Percentiles rank a stretch among this genome's conserved stretches.
These are phyloP conservation scores for Neopestalotiopsis sp. DNA, from an alignment of 2,329 filamentous ascomycete species.

Conservation along the genomic window DNA sequence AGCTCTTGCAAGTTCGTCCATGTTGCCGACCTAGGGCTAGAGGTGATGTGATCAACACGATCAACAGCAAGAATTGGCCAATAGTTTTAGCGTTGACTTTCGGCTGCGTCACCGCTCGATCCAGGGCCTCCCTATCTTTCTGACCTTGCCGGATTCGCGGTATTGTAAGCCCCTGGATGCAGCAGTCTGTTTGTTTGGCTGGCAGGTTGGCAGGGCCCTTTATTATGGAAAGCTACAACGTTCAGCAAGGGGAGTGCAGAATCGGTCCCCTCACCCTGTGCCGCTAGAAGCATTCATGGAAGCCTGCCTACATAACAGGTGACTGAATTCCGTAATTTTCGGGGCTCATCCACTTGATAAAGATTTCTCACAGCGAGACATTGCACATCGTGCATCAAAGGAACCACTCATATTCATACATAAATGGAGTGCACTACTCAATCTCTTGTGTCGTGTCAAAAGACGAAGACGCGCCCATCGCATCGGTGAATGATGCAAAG, in stretches of 20 bases:
- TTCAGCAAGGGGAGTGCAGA: neutral
- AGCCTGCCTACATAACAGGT: neutral
- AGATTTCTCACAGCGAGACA: neutral
- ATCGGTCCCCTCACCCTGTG: neutral
- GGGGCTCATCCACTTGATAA: neutral
- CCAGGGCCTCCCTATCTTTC: neutral
- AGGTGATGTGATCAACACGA: neutral
- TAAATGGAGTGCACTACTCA: neutral
- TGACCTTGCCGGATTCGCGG: neutral
- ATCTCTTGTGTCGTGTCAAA: neutral
- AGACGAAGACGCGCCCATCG: neutral
- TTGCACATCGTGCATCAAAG: neutral
- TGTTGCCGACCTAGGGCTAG: neutral
- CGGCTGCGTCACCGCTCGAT: neutral
- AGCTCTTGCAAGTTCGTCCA: neutral
- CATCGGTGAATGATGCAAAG: neutral
- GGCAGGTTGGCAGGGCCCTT: neutral
- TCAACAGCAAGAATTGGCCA: neutral
- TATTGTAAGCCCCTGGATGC: neutral
- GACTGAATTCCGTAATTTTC: neutral
- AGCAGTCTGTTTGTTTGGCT: neutral
- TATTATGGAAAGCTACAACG: neutral
- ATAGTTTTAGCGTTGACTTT: neutral
- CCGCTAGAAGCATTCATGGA: neutral
- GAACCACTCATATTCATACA: neutral